phyloP scores from a whole-genome alignment of 805 yeast species.

The Maudiozyma turicensis region DNA sequence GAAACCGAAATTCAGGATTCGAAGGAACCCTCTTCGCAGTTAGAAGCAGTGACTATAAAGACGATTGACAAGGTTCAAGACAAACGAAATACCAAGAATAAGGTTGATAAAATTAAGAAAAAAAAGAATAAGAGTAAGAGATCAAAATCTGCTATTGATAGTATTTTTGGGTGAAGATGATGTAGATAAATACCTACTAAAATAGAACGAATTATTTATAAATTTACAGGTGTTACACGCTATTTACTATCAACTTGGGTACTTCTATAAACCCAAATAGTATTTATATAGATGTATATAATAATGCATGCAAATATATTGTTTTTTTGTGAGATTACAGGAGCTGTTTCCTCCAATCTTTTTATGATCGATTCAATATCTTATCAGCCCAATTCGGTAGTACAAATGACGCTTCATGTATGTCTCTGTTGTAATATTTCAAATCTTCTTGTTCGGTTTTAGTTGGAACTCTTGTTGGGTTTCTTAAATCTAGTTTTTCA shows the following conservation, averaged over 20 bases:
- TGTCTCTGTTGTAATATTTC: slow-evolving; percentile 53
- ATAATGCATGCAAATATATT: too few species aligned
- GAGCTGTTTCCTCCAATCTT: too few species aligned
- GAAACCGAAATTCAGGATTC: background rate
- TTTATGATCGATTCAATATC: too few species aligned
- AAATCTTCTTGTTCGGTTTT: slow-evolving; percentile 41
- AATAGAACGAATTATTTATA: too few species aligned
- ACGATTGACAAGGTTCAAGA: too few species aligned
- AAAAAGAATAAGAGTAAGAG: slow-evolving; percentile 32
- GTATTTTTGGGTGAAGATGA: slow-evolving; percentile 48
- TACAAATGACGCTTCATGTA: slow-evolving; percentile 67
- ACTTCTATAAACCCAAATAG: too few species aligned
- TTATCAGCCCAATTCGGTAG: slow-evolving; percentile 70
- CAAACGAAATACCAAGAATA: background rate
- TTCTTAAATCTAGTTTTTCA: slow-evolving; percentile 33
- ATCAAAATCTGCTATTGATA: slow-evolving; percentile 54
- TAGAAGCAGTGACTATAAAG: background rate
- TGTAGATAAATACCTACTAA: background rate
- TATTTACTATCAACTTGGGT: too few species aligned
- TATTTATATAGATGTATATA: too few species aligned
- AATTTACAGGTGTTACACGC: too few species aligned
- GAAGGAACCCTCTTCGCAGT: background rate
- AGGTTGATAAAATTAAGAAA: slow-evolving; percentile 1
- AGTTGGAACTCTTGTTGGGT: slow-evolving; percentile 42
- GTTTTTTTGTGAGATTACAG: too few species aligned